These are phyloP conservation scores for Sutorius eximius DNA, from an alignment of 1,284 basidiomycete species.

Conservation along the genomic window DNA sequence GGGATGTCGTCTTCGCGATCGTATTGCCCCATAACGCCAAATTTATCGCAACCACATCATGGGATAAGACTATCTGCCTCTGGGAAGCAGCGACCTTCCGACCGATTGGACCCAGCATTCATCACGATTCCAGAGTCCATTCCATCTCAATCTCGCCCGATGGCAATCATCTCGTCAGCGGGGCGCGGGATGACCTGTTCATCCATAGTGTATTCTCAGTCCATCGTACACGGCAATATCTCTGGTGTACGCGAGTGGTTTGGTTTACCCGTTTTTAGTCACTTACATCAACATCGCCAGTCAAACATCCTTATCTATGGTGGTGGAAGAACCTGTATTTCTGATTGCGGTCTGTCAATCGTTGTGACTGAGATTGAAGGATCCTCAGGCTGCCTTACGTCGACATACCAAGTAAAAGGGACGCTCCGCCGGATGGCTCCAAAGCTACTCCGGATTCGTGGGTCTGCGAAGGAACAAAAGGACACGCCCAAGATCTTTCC, in stretches of 20 bases:
- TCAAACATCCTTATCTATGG: slow-evolving; percentile 22
- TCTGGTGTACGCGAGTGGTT: slow-evolving; percentile 25
- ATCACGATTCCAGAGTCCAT: slow-evolving; percentile 11
- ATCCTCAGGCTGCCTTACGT: slow-evolving; percentile 11
- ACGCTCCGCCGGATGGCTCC: slow-evolving; percentile 26
- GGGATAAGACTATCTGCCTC: slow-evolving; percentile 26
- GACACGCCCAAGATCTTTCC: slow-evolving; percentile 8
- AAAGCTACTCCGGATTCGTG: slow-evolving; percentile 14
- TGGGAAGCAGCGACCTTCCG: slow-evolving; percentile 22
- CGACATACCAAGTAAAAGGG: slow-evolving; percentile 19
- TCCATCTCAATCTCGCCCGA: slow-evolving; percentile 22
- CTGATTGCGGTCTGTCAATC: slow-evolving; percentile 23
- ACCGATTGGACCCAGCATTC: slow-evolving; percentile 18
- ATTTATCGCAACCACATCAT: slow-evolving; percentile 26
- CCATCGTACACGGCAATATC: slow-evolving; percentile 30
- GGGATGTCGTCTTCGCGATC: slow-evolving; percentile 19
- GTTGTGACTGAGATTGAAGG: slow-evolving; percentile 10
- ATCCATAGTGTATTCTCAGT: slow-evolving; percentile 23
- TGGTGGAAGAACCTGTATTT: slow-evolving; percentile 24
- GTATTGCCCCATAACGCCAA: slow-evolving; percentile 9
- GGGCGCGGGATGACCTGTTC: slow-evolving; percentile 11
- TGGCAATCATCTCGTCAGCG: slow-evolving; percentile 18
- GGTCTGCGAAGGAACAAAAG: background rate
- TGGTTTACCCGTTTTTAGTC: background rate
- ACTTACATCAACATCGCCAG: slow-evolving; percentile 5